phyloP scores from a whole-genome alignment of 2,329 filamentous ascomycete species.

The Colletotrichum neosansevieriae region DNA sequence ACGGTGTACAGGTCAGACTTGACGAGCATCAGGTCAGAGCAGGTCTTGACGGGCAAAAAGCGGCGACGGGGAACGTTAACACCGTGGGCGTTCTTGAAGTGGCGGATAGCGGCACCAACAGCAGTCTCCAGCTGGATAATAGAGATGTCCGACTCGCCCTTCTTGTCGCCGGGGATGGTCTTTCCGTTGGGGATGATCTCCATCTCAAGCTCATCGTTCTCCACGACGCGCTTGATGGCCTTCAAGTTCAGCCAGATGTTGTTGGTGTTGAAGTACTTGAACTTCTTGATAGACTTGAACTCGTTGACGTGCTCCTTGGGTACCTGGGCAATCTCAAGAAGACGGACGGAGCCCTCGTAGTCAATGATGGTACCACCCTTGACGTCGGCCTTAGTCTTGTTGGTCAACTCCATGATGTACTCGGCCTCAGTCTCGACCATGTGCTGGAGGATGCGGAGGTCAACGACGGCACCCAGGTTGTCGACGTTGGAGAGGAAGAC shows the following conservation, averaged over 20 bases:
- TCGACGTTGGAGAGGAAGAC: constrained; percentile 99
- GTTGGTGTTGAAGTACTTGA: constrained; percentile 99
- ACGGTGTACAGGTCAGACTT: constrained; percentile 99
- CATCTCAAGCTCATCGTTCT: constrained; percentile 98
- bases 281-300: constrained; percentile 99
- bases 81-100: constrained; percentile 98
- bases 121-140: constrained; percentile 99
- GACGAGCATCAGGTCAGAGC: constrained; percentile 99
- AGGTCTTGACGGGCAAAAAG: constrained; percentile 99
- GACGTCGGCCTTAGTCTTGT: constrained; percentile 99
- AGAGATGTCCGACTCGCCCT: constrained; percentile 97
- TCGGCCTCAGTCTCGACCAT: constrained; percentile 98
- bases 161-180: constrained; percentile 98
- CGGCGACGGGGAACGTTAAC: constrained; percentile 98
- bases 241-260: constrained; percentile 99
- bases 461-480: constrained; percentile 97
- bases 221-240: constrained; percentile 97
- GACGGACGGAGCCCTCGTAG: constrained; percentile 95
- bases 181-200: constrained; percentile 99
- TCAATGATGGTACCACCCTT: constrained; percentile 99
- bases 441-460: constrained; percentile 98
- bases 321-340: constrained; percentile 98
- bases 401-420: constrained; percentile 99
- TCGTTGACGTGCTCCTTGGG: constrained; percentile 99
- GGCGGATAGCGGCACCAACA: constrained; percentile 96